Conservation (phyloP, 169 alveolate species). For the Plasmodium coatneyi region DNA sequence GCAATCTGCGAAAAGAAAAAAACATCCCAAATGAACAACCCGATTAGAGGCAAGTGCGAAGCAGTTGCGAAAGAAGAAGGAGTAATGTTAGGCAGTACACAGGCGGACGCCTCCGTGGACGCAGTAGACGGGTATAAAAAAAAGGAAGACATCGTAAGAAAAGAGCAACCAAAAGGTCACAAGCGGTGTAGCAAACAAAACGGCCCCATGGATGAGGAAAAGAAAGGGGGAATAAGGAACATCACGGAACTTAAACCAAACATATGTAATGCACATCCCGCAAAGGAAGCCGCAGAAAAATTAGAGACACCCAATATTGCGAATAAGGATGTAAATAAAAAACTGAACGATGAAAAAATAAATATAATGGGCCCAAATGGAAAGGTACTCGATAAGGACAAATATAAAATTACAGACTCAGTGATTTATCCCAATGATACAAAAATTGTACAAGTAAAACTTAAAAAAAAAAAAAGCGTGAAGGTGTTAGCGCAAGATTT, state of each 20-base stretch:
- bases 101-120: neutral
- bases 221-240: neutral
- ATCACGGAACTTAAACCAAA: neutral
- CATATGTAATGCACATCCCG: neutral
- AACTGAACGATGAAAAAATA: neutral
- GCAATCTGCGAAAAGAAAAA: neutral
- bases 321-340: neutral
- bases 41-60: neutral
- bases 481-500: constrained; percentile 9
- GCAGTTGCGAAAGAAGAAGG: neutral
- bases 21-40: neutral
- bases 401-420: constrained; percentile 20
- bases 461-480: constrained; percentile 30
- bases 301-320: neutral
- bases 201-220: neutral
- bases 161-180: neutral
- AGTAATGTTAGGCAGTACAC: neutral
- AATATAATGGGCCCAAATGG: neutral
- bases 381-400: constrained; percentile 15
- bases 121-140: neutral
- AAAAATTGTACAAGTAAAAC: constrained; percentile 16
- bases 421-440: constrained; percentile 35
- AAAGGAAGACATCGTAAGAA: neutral
- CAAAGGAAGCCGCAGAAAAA: neutral
- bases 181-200: neutral